Evolutionary conservation across 2,329 filamentous ascomycete species (phyloP), one percentile per base, ranked within the genome.

Genomic region (Lasiodiplodia gonubiensis): DNA sequence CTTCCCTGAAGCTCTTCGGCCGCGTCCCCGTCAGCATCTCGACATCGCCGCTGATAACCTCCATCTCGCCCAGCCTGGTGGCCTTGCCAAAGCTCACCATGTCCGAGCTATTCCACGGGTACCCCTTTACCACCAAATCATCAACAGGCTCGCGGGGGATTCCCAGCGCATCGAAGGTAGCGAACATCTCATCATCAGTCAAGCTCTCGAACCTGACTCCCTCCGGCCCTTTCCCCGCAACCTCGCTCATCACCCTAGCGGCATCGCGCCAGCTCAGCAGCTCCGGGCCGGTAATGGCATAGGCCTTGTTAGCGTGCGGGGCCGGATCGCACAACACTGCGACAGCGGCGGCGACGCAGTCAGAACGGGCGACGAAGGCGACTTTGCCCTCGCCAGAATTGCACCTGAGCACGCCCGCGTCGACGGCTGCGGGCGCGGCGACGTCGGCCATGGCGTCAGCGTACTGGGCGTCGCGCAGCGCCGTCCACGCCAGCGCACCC

Each of bases 391-490:
- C 65, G 27, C 55, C 65, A 4, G 55, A 25, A 25, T 67, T 67
- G 54, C 30, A 61, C 10, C 8, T 18, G 7, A 59, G 55, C 10
- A 33, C 35, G 42, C 42, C 46, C 14, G 30, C 33, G 14, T 37
- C 39, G n/a, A 60, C 14, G 8, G 53, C 64, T 2, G 39, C 23
- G 25, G 64, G 64, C 14, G 52, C 64, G 7, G 46, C 39, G 3
- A 59, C 39, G 55, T 67, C 65, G 33, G 53, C 46, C 42, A 67
- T 61, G 25, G 55, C 42, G 14, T 67, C 55, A 42, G 54, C 46
- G 48, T 67, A 67, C 48, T 67, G 65, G 27, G 65, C 54, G 54
- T 67, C 65, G 33, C 65, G 54, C 46, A 67, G 46, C 30, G 55
- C 48, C 7, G 65, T 67, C 65, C 65, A 61, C 16, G 18, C 23